phyloP scores from a whole-genome alignment of 805 yeast genomes.

The Spathaspora hagerdaliae region DNA sequence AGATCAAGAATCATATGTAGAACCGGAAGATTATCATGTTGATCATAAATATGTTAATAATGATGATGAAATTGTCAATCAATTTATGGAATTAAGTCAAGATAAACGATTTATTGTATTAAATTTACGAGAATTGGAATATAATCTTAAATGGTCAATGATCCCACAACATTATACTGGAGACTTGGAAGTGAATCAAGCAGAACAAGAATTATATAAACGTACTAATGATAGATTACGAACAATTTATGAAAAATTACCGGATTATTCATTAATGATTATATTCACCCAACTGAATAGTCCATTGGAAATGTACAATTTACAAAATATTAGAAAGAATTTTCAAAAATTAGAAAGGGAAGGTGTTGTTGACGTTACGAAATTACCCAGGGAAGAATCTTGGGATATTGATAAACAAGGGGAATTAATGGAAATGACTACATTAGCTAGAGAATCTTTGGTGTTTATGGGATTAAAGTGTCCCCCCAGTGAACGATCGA shows the following conservation, averaged over 20 bases:
- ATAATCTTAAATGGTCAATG: conserved; percentile 24
- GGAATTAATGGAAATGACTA: conserved; percentile 44
- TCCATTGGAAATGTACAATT: conserved; percentile 43
- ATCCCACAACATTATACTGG: conserved; percentile 20
- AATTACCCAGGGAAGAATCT: conserved; percentile 29
- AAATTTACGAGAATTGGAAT: conserved; percentile 58
- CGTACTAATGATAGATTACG: conserved; percentile 43
- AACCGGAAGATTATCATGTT: conserved; percentile 13
- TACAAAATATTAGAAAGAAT: conserved; percentile 41
- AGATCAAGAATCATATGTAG: conserved; percentile 14
- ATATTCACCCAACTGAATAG: conserved; percentile 64
- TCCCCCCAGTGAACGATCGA: background rate
- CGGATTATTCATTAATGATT: conserved; percentile 57
- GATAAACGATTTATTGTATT: conserved; percentile 47
- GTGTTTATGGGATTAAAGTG: conserved; percentile 47
- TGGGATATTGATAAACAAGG: conserved; percentile 52
- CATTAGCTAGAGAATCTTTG: conserved; percentile 56
- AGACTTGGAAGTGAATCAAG: background rate
- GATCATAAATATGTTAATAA: conserved; percentile 39
- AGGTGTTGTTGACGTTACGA: conserved; percentile 36
- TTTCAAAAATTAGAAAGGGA: conserved; percentile 42
- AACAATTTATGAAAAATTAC: conserved; percentile 47
- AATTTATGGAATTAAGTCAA: conserved; percentile 30
- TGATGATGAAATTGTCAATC: conserved; percentile 58
- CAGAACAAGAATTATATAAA: conserved; percentile 13